Conservation (phyloP, 1,284 basidiomycete species). For the Ceratobasidium papillatum region DNA sequence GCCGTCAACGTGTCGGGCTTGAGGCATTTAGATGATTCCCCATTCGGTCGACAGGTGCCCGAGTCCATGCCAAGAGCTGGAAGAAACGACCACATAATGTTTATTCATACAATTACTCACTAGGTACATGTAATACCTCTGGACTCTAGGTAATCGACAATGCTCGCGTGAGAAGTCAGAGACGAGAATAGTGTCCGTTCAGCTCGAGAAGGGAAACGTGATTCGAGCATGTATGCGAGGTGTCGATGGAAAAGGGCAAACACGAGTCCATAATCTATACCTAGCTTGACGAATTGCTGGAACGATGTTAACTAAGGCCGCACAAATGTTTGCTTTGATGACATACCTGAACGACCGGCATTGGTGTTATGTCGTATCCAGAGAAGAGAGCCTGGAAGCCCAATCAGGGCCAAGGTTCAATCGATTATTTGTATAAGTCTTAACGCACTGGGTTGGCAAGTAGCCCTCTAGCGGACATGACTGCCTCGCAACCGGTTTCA, state of each 20-base stretch:
- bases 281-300: slow-evolving; percentile 57
- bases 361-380: slow-evolving; percentile 59
- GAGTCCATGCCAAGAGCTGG: not conserved
- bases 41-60: not conserved
- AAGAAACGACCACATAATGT: not conserved
- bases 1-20: not conserved
- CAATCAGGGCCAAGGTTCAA: slow-evolving; percentile 5
- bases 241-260: slow-evolving; percentile 58
- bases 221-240: slow-evolving; percentile 64
- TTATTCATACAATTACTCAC: not conserved
- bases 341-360: slow-evolving; percentile 56
- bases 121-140: slow-evolving; percentile 50
- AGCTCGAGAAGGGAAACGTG: slow-evolving; percentile 52
- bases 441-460: slow-evolving; percentile 62
- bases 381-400: slow-evolving; percentile 60
- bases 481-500: slow-evolving; percentile 59
- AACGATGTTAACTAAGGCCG: not conserved
- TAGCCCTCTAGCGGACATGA: slow-evolving; percentile 67
- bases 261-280: slow-evolving; percentile 59
- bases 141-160: slow-evolving; percentile 58
- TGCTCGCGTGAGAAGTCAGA: slow-evolving; percentile 56
- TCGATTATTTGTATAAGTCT: not conserved
- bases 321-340: not conserved
- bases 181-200: slow-evolving; percentile 63
- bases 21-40: not conserved